Percentiles rank a stretch among this genome's conserved stretches.
Conservation (phyloP, 768 basidiomycete species). For the Mycena polygramma region DNA sequence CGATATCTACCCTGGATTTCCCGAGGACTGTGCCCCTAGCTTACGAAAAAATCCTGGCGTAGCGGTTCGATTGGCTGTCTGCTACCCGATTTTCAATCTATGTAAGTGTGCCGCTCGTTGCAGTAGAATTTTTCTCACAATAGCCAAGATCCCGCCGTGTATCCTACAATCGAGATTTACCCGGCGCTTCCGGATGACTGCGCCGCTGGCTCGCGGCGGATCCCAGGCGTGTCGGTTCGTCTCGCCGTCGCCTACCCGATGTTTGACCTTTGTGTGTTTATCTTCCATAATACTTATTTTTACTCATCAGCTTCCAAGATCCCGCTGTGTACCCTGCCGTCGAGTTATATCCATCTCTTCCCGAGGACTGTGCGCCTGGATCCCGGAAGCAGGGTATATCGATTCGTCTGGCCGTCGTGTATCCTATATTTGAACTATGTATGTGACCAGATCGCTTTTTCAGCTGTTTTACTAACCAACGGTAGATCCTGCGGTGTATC, state of each 20-base stretch:
- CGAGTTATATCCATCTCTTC: neutral
- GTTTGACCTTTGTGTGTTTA: slow-evolving; percentile 35
- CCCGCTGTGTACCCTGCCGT: neutral
- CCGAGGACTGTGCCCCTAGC: slow-evolving; percentile 5
- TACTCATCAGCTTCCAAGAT: neutral
- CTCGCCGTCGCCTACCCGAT: slow-evolving; percentile 30
- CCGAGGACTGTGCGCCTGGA: neutral
- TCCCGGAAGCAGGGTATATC: neutral
- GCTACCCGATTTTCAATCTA: slow-evolving; percentile 44
- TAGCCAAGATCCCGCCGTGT: slow-evolving; percentile 39
- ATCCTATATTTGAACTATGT: slow-evolving; percentile 38
- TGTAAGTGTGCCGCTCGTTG: slow-evolving; percentile 35
- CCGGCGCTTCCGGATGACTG: slow-evolving; percentile 30
- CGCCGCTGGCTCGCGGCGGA: no score
- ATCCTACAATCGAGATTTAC: slow-evolving; percentile 51
- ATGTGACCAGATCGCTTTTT: neutral
- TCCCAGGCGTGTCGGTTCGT: neutral
- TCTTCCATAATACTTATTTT: no score
- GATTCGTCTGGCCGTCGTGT: slow-evolving; percentile 12
- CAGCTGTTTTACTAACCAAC: neutral
- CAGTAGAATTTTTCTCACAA: no score
- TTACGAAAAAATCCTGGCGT: neutral
- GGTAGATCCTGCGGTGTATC: slow-evolving; percentile 38
- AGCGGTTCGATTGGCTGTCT: slow-evolving; percentile 5
- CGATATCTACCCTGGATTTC: slow-evolving; percentile 27